A percentile compares a stretch with the other conserved stretches of the same genome.
phyloP scores from a whole-genome alignment of 2,329 filamentous ascomycete species.

The Fusarium temperatum region DNA sequence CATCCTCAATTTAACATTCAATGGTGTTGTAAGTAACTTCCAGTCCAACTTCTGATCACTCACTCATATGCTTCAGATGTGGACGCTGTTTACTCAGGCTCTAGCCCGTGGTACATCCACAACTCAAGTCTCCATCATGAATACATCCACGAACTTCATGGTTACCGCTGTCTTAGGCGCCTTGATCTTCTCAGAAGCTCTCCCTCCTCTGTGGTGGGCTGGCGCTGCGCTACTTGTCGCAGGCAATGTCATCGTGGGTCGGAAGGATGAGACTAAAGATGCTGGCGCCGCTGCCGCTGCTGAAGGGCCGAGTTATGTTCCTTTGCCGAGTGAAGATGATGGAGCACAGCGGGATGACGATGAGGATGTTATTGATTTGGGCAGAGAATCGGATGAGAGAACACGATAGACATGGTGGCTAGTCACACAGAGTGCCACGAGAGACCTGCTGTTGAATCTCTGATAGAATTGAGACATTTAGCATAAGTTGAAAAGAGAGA shows the following conservation, averaged over 20 bases:
- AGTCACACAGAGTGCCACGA: neutral
- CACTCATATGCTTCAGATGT: slow-evolving; percentile 65
- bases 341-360: slow-evolving; percentile 42
- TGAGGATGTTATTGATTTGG: slow-evolving; percentile 50
- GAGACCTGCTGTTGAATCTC: neutral
- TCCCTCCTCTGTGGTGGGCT: slow-evolving; percentile 80
- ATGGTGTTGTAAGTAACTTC: slow-evolving; percentile 66
- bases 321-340: slow-evolving; percentile 41
- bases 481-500: neutral
- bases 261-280: slow-evolving; percentile 65
- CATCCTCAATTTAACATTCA: slow-evolving; percentile 76
- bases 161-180: slow-evolving; percentile 77
- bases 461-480: neutral
- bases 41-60: neutral
- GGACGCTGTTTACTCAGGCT: slow-evolving; percentile 82
- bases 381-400: slow-evolving; percentile 37
- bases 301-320: slow-evolving; percentile 43
- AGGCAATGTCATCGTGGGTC: slow-evolving; percentile 81
- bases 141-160: slow-evolving; percentile 84
- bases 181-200: slow-evolving; percentile 74
- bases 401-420: slow-evolving; percentile 6
- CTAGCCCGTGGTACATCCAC: slow-evolving; percentile 79
- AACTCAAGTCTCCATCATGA: slow-evolving; percentile 82
- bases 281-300: slow-evolving; percentile 27
- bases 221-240: slow-evolving; percentile 77